Percentiles rank a stretch among this genome's conserved stretches.
Conservation (phyloP, 2,329 filamentous ascomycete genomes). For the Microdochium trichocladiopsis region DNA sequence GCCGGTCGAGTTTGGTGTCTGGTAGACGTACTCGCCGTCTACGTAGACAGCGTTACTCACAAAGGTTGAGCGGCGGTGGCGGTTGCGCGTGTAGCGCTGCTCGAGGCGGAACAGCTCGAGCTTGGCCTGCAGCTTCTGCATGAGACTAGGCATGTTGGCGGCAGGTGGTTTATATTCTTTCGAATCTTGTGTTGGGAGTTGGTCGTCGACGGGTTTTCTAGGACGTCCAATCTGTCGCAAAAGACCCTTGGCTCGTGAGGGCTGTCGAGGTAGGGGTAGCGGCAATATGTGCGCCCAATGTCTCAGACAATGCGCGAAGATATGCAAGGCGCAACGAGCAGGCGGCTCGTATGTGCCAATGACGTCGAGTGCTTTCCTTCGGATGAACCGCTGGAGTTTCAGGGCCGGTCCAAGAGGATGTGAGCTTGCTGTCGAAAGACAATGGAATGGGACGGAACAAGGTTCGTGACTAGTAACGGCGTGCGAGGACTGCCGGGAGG, state of each 20-base stretch:
- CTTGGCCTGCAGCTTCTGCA: constrained; percentile 58
- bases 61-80: constrained; percentile 80
- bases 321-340: too few relatives aligned
- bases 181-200: background rate
- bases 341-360: too few relatives aligned
- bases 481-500: too few relatives aligned
- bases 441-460: background rate
- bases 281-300: background rate
- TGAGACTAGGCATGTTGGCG: constrained; percentile 33
- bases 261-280: background rate
- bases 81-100: constrained; percentile 87
- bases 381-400: too few relatives aligned
- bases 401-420: background rate
- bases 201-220: background rate
- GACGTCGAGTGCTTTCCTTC: too few relatives aligned
- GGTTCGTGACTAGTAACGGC: background rate
- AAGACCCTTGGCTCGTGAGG: too few relatives aligned
- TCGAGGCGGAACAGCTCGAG: constrained; percentile 92
- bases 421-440: background rate
- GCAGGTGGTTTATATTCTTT: background rate
- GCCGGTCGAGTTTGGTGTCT: constrained; percentile 52
- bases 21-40: constrained; percentile 91
- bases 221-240: too few relatives aligned
- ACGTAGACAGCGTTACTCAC: constrained; percentile 86
- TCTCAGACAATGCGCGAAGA: background rate